Conservation (phyloP, 2,329 filamentous ascomycete species). For the Cercospora brassicicola region DNA sequence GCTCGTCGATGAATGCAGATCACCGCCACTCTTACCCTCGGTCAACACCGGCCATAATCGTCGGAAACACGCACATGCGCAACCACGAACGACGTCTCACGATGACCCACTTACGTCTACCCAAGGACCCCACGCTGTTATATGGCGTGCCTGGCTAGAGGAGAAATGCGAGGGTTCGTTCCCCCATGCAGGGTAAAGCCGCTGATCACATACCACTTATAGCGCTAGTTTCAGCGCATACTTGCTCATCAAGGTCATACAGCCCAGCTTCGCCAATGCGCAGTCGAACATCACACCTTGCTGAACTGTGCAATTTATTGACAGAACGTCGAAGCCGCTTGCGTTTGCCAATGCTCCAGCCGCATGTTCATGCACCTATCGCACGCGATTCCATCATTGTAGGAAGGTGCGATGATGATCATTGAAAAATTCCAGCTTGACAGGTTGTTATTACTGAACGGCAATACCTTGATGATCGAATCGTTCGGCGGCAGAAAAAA, state of each 20-base stretch:
- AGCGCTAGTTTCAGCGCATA: constrained; percentile 4
- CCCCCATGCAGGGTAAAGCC: background rate
- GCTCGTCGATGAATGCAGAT: background rate
- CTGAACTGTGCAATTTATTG: background rate
- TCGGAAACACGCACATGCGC: background rate
- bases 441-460: background rate
- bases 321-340: background rate
- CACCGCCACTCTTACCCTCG: background rate
- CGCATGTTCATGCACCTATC: background rate
- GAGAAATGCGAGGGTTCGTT: background rate
- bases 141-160: background rate
- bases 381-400: background rate
- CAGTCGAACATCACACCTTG: background rate
- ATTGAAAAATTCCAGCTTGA: background rate
- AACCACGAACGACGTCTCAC: background rate
- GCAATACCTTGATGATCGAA: constrained; percentile 13
- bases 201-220: constrained; percentile 1
- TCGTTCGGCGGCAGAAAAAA: background rate
- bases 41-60: background rate
- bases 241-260: constrained; percentile 21
- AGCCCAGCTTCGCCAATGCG: constrained; percentile 9
- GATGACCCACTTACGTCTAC: background rate
- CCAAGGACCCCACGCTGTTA: background rate
- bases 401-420: constrained; percentile 1
- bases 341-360: constrained; percentile 4